Conservation (phyloP, 2,329 filamentous ascomycete genomes). For the Epichloe uncinata region DNA sequence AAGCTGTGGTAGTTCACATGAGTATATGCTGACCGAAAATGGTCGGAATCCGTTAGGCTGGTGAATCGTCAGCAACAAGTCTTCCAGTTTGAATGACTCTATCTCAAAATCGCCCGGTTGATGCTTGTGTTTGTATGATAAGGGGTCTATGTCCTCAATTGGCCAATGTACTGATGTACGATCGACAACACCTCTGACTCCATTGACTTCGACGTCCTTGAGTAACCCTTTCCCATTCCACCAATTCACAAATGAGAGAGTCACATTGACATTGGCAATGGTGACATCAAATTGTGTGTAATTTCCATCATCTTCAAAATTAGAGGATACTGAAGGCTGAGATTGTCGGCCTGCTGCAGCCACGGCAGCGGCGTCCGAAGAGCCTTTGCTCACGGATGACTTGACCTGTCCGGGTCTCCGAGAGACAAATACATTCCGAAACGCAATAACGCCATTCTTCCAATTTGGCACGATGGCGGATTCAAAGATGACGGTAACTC, state of each 20-base stretch:
- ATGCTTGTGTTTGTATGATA: slow-evolving; percentile 78
- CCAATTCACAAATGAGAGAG: slow-evolving; percentile 95
- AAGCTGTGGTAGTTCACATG: slow-evolving; percentile 82
- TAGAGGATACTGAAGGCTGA: slow-evolving; percentile 17
- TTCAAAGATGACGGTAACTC: slow-evolving; percentile 89
- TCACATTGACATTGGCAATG: slow-evolving; percentile 91
- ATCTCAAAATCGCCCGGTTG: slow-evolving; percentile 92
- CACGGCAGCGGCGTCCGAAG: slow-evolving; percentile 72
- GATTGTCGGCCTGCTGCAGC: slow-evolving; percentile 58
- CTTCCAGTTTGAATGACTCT: slow-evolving; percentile 91
- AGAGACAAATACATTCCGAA: slow-evolving; percentile 93
- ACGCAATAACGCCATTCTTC: slow-evolving; percentile 89
- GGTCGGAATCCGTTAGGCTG: slow-evolving; percentile 87
- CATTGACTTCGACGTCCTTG: slow-evolving; percentile 85
- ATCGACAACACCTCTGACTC: slow-evolving; percentile 84
- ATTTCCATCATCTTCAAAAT: slow-evolving; percentile 67
- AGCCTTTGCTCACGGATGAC: slow-evolving; percentile 84
- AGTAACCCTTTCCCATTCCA: slow-evolving; percentile 92
- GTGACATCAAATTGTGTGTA: slow-evolving; percentile 97
- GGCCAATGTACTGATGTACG: slow-evolving; percentile 67
- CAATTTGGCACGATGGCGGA: slow-evolving; percentile 95
- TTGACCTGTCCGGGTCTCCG: slow-evolving; percentile 70
- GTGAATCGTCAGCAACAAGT: slow-evolving; percentile 80
- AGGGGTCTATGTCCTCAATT: slow-evolving; percentile 56
- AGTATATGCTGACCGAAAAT: slow-evolving; percentile 90